Conservation (phyloP, 2,329 filamentous ascomycete genomes). For the Hypoxylon sp. region DNA sequence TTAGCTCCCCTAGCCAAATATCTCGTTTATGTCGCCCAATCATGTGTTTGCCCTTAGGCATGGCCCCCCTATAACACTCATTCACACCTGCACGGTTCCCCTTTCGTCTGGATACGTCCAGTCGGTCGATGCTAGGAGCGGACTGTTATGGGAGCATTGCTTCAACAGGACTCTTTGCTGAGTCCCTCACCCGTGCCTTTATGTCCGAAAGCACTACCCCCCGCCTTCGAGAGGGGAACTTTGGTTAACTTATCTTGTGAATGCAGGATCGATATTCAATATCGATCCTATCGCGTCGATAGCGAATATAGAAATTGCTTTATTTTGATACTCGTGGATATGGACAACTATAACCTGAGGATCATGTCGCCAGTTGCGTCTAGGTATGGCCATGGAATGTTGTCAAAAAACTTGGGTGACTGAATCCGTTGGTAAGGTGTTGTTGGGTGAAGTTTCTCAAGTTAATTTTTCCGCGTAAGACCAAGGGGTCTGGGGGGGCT, state of each 20-base stretch:
- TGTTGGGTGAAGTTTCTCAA: background rate
- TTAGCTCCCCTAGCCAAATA: background rate
- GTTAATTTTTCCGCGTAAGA: background rate
- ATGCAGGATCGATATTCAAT: background rate
- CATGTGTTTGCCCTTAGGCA: background rate
- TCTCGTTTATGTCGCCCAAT: constrained; percentile 6
- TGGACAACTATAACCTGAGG: background rate
- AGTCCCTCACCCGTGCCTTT: too few relatives aligned
- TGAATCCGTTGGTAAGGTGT: background rate
- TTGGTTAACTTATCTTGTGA: background rate
- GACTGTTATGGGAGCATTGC: background rate
- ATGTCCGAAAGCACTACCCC: background rate
- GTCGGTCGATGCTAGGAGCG: background rate
- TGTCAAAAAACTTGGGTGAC: background rate
- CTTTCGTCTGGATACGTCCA: background rate
- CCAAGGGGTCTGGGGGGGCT: background rate
- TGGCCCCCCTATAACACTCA: background rate
- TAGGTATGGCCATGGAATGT: background rate
- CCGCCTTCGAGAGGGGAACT: background rate
- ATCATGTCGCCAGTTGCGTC: background rate
- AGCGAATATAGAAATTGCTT: background rate
- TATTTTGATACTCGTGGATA: background rate
- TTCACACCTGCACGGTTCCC: background rate
- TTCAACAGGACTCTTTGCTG: background rate
- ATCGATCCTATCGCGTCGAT: background rate